Conservation (phyloP, 1,284 basidiomycete species). For the Rhizopogon parksii region DNA sequence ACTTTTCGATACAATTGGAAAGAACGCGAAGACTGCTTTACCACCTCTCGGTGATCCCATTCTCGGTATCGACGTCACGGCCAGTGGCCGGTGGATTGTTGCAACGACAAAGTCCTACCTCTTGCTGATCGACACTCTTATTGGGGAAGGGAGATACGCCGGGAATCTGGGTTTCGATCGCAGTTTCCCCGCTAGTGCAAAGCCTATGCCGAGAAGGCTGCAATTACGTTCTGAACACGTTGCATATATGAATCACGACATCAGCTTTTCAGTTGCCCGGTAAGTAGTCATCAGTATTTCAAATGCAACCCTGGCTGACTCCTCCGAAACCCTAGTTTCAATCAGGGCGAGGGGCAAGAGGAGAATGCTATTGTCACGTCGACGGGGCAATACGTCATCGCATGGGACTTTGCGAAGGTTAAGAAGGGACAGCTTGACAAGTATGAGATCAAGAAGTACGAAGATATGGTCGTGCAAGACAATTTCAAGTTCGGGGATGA, state of each 20-base stretch:
- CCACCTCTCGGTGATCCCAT: slow-evolving; percentile 95
- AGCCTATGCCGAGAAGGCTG: slow-evolving; percentile 86
- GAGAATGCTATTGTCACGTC: slow-evolving; percentile 97
- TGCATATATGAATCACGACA: slow-evolving; percentile 87
- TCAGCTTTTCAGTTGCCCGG: slow-evolving; percentile 91
- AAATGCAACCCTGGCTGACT: slow-evolving; percentile 1
- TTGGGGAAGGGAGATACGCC: slow-evolving; percentile 84
- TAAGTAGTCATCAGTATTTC: slow-evolving; percentile 26
- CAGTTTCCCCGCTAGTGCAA: slow-evolving; percentile 90
- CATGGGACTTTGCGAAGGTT: slow-evolving; percentile 94
- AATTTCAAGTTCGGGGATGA: slow-evolving; percentile 95
- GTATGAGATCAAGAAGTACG: slow-evolving; percentile 96
- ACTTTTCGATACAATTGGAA: slow-evolving; percentile 93
- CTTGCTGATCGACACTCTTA: slow-evolving; percentile 91
- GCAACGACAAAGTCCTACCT: slow-evolving; percentile 96
- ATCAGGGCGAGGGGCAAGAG: slow-evolving; percentile 77
- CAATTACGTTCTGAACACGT: slow-evolving; percentile 91
- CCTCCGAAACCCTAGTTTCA: slow-evolving; percentile 59
- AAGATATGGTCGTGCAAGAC: slow-evolving; percentile 92
- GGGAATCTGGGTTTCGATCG: slow-evolving; percentile 90
- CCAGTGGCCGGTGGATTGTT: slow-evolving; percentile 91
- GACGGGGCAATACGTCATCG: slow-evolving; percentile 91
- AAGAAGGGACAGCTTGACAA: slow-evolving; percentile 87
- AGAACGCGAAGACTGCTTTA: slow-evolving; percentile 98
- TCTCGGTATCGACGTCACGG: slow-evolving; percentile 89